Evolutionary conservation across 495 filamentous ascomycete species (phyloP), one percentile per base, ranked within the genome.

Genomic region (Amniculicola lignicola): DNA sequence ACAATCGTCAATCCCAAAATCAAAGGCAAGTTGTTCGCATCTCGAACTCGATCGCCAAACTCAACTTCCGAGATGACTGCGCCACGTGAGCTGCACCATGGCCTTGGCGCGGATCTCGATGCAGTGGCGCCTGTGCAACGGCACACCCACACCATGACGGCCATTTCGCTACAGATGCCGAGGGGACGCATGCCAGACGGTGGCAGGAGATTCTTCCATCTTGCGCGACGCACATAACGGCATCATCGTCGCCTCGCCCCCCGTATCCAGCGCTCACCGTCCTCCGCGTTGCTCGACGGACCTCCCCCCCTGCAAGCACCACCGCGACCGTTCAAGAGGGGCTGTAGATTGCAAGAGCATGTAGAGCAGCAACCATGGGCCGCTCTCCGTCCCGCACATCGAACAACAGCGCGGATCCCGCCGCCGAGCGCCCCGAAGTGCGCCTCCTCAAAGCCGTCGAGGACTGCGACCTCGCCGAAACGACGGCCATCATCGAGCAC

Each of bases 361-460:
- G 53, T 62, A 41, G 33, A 24, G 28, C 22, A 38, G 36, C 38
- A 9, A 44, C 28, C 45, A 64, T 64, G 61, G 31, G 43, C 29
- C 54, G 61, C 5, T 60, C 56, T n/a, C 61, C 51, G 10, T 65
- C 62, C 3, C 51, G 57, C 41, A n/a, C n/a, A n/a, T 65, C 62
- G 15, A 65, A 53, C 46, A 57, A 65, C 38, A 57, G 62, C 42
- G 55, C 35, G 28, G 50, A 43, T 28, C 35, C 42, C 9, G 52
- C 58, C 36, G 40, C 50, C 14, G 75, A 77, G 27, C 74, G 79
- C 24, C 68, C 79, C 36, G 79, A 82, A 49, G 78, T 76, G 6
- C 72, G 75, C 7, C 67, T 82, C n/a, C 69, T 80, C 1, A 75
- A 76, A 43, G 77, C 79, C 3, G 75, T 72, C 21, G 76, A 77